A percentile compares a stretch with the other conserved stretches of the same genome.
Conservation (phyloP, 2,329 filamentous ascomycete species). For the Fusarium robinianum region DNA sequence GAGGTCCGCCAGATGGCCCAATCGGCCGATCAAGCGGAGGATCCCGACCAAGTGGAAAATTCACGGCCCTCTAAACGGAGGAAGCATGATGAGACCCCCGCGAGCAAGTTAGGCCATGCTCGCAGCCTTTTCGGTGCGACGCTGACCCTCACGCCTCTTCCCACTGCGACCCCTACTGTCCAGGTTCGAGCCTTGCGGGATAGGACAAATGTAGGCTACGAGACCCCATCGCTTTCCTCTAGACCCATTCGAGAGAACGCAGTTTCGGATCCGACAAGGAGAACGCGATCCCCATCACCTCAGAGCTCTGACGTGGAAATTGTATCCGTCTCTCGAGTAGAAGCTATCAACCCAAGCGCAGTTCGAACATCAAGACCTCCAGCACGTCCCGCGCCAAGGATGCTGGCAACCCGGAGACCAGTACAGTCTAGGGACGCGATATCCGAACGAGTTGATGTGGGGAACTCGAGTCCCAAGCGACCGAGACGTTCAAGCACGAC, state of each 20-base stretch:
- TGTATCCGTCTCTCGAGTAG: too few relatives aligned
- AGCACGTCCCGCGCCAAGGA: too few relatives aligned
- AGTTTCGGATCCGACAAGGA: neutral
- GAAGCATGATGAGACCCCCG: slow-evolving; percentile 38
- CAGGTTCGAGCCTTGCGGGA: slow-evolving; percentile 29
- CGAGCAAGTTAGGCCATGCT: slow-evolving; percentile 42
- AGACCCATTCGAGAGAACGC: neutral
- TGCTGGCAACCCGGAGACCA: too few relatives aligned
- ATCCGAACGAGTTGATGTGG: too few relatives aligned
- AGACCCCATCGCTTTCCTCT: neutral
- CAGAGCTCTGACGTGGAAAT: too few relatives aligned
- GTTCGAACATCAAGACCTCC: too few relatives aligned
- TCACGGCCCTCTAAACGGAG: slow-evolving; percentile 37
- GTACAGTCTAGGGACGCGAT: too few relatives aligned
- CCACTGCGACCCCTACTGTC: slow-evolving; percentile 17
- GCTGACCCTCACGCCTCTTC: slow-evolving; percentile 38
- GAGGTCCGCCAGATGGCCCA: slow-evolving; percentile 37
- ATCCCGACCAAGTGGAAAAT: slow-evolving; percentile 18
- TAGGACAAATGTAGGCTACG: slow-evolving; percentile 20
- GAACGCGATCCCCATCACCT: slow-evolving; percentile 28
- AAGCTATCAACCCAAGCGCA: too few relatives aligned
- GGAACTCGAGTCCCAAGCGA: too few relatives aligned
- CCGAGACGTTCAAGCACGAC: too few relatives aligned
- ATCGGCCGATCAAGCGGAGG: slow-evolving; percentile 16
- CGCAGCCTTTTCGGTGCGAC: slow-evolving; percentile 43